A percentile compares a stretch with the other conserved stretches of the same genome.
These are phyloP conservation scores for Stereum hirsutum DNA, from an alignment of 1,284 basidiomycete species.

Conservation along the genomic window DNA sequence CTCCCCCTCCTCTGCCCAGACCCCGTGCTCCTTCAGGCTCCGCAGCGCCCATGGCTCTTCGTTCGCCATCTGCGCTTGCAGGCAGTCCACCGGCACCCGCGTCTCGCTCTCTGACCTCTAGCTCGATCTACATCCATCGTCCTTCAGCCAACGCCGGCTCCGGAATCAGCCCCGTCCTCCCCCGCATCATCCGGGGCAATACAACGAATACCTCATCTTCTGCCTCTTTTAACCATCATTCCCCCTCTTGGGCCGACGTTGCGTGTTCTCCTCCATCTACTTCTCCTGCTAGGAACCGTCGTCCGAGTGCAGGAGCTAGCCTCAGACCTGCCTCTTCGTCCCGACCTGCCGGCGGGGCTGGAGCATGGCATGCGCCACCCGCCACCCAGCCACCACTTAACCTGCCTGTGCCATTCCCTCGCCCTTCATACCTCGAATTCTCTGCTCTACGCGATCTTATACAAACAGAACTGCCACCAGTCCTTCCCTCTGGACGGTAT, in stretches of 20 bases:
- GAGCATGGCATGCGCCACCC: slow-evolving; percentile 5
- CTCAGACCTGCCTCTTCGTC: slow-evolving; percentile 19
- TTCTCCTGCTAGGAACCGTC: slow-evolving; percentile 34
- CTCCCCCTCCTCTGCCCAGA: slow-evolving; percentile 24
- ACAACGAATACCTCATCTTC: slow-evolving; percentile 16
- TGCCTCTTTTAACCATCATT: slow-evolving; percentile 11
- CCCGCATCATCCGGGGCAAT: slow-evolving; percentile 51
- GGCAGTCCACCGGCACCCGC: slow-evolving; percentile 16
- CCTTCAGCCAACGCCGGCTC: slow-evolving; percentile 5
- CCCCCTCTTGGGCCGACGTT: slow-evolving; percentile 18
- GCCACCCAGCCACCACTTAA: slow-evolving; percentile 13
- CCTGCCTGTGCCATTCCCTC: slow-evolving; percentile 34
- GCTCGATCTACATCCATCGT: slow-evolving; percentile 6
- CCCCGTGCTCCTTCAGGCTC: slow-evolving; percentile 13
- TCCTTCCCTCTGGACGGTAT: slow-evolving; percentile 28
- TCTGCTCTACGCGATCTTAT: slow-evolving; percentile 63
- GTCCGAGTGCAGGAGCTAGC: slow-evolving; percentile 30
- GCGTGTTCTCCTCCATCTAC: slow-evolving; percentile 27
- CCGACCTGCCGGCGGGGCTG: slow-evolving; percentile 13
- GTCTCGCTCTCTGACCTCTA: slow-evolving; percentile 12
- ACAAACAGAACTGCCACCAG: slow-evolving; percentile 45
- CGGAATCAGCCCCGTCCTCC: slow-evolving; percentile 24
- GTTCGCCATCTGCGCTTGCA: slow-evolving; percentile 9
- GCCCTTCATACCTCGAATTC: slow-evolving; percentile 66
- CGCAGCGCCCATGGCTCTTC: slow-evolving; percentile 6